Conservation (phyloP, 2,329 filamentous ascomycete genomes). For the Tolypocladium capitatum region DNA sequence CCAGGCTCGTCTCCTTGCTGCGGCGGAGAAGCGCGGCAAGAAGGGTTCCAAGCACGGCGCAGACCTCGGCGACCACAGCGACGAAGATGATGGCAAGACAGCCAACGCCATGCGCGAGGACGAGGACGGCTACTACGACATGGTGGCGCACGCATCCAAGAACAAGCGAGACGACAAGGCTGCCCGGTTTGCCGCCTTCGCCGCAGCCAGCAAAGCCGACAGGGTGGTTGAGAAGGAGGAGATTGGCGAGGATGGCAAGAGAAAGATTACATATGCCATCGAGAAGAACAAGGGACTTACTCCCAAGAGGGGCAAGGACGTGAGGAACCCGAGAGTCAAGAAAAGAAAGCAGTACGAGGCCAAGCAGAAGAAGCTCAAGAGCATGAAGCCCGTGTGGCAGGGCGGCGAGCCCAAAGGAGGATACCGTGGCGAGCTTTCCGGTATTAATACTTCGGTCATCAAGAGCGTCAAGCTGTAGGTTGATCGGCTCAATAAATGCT, state of each 20-base stretch:
- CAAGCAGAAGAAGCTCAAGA: conserved; percentile 93
- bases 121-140: conserved; percentile 77
- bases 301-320: conserved; percentile 83
- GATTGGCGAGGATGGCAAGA: conserved; percentile 72
- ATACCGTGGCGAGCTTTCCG: conserved; percentile 83
- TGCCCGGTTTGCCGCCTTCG: conserved; percentile 40
- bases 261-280: conserved; percentile 86
- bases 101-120: conserved; percentile 40
- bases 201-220: conserved; percentile 49
- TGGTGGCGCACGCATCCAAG: conserved; percentile 58
- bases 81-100: conserved; percentile 48
- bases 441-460: conserved; percentile 87
- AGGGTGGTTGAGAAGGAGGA: conserved; percentile 52
- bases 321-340: conserved; percentile 91
- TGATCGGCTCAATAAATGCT: not conserved
- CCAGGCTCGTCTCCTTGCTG: conserved; percentile 73
- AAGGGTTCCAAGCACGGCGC: conserved; percentile 49
- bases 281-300: conserved; percentile 95
- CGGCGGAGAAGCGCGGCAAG: conserved; percentile 72
- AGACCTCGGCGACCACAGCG: conserved; percentile 55
- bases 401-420: conserved; percentile 72
- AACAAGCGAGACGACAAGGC: conserved; percentile 63
- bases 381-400: conserved; percentile 75
- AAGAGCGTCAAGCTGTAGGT: conserved; percentile 80
- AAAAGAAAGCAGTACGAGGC: conserved; percentile 93